phyloP scores from a whole-genome alignment of 2,329 filamentous ascomycete species.

The Xylaria sp. region DNA sequence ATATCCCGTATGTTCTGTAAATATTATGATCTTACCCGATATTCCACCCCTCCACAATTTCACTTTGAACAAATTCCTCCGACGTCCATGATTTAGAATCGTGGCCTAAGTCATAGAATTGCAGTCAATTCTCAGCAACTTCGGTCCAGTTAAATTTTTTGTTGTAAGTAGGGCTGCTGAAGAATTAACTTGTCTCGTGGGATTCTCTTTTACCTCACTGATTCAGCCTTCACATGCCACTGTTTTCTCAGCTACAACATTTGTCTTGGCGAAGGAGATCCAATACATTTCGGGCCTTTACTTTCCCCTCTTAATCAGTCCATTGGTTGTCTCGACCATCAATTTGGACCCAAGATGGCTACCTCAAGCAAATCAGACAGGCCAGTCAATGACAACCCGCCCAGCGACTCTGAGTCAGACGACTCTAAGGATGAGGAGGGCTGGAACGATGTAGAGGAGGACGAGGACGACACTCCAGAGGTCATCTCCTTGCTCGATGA shows the following conservation, averaged over 20 bases:
- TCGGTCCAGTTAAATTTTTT: not conserved
- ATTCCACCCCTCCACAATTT: constrained; percentile 39
- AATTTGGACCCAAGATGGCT: constrained; percentile 31
- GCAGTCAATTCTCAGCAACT: not conserved
- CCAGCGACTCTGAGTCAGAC: constrained; percentile 52
- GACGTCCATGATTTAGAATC: constrained; percentile 40
- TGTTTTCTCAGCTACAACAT: constrained; percentile 6
- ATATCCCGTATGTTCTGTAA: constrained; percentile 29
- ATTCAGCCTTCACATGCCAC: not conserved
- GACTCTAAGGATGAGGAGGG: constrained; percentile 59
- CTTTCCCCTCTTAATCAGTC: constrained; percentile 23
- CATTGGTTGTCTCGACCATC: not conserved
- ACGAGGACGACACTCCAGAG: constrained; percentile 66
- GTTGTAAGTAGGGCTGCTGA: not conserved
- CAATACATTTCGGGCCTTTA: constrained; percentile 12
- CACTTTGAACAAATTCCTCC: constrained; percentile 11
- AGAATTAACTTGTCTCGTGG: not conserved
- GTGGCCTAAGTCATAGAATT: constrained; percentile 30
- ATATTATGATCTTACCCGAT: constrained; percentile 42
- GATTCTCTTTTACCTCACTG: constrained; percentile 4
- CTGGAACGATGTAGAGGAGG: constrained; percentile 68
- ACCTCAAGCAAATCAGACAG: constrained; percentile 17
- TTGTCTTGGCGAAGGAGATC: constrained; percentile 26
- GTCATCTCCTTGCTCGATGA: constrained; percentile 77
- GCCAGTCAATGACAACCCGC: constrained; percentile 32